A percentile compares a stretch with the other conserved stretches of the same genome.
phyloP scores from a whole-genome alignment of 305 asterid genomes.

The Coffea humblotiana region DNA sequence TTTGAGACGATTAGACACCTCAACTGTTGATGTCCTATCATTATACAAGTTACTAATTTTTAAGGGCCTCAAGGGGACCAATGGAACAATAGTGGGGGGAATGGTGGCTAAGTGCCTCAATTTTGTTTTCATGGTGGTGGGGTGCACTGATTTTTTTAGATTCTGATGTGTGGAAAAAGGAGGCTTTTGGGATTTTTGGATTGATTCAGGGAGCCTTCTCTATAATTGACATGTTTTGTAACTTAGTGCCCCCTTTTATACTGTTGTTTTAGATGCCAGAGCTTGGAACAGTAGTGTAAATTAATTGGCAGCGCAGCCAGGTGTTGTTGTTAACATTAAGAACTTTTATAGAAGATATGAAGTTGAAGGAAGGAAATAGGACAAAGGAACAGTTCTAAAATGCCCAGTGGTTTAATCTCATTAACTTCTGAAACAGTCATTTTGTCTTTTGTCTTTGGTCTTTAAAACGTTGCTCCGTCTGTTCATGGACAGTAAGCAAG shows the following conservation, averaged over 20 bases:
- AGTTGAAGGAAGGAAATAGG: not conserved
- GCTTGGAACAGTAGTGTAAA: not conserved
- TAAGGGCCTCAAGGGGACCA: not conserved
- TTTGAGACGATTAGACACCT: not conserved
- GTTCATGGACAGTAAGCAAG: not conserved
- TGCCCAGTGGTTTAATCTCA: not conserved
- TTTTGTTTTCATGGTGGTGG: not conserved
- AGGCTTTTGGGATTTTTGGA: constrained; percentile 1
- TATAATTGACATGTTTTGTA: not conserved
- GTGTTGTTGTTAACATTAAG: not conserved
- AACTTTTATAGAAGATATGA: not conserved
- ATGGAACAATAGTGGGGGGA: not conserved
- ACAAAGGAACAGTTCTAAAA: not conserved
- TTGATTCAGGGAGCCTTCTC: constrained; percentile 3
- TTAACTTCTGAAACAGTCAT: not conserved
- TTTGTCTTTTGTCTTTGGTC: not conserved
- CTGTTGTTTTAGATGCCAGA: not conserved
- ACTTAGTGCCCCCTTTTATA: not conserved
- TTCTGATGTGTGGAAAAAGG: not conserved
- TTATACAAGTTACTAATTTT: not conserved
- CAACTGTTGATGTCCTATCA: not conserved
- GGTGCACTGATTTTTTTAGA: not conserved
- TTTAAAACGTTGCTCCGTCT: not conserved
- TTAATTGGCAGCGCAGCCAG: not conserved
- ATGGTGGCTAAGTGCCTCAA: not conserved